These are phyloP conservation scores for Oryza brachyantha DNA, from an alignment of 176 grass and related monocot species.

Conservation along the genomic window DNA sequence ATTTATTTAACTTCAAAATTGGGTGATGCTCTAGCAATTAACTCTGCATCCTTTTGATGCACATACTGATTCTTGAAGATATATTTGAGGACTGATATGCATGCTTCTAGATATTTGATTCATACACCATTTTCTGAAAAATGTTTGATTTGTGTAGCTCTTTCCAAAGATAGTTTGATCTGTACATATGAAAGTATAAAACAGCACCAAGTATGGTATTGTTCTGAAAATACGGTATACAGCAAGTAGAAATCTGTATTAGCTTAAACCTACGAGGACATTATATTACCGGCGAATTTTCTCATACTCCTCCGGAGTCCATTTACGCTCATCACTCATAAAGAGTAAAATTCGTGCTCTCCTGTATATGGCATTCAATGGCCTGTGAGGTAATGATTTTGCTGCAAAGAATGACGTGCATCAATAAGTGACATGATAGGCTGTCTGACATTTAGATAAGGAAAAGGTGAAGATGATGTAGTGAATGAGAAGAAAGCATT, in stretches of 20 bases:
- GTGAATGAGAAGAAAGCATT: not conserved
- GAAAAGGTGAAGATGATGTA: not conserved
- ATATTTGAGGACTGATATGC: not conserved
- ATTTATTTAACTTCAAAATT: slow-evolving; percentile 20
- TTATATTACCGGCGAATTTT: slow-evolving; percentile 43
- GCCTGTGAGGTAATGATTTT: slow-evolving; percentile 62
- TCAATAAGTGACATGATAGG: slow-evolving; percentile 6
- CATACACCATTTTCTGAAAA: not conserved
- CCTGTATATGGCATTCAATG: slow-evolving; percentile 12
- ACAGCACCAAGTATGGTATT: not conserved
- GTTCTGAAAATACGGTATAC: not conserved
- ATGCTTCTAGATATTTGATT: not conserved
- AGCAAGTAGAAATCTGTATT: not conserved
- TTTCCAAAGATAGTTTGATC: not conserved
- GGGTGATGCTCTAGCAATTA: slow-evolving; percentile 3
- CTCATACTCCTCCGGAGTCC: slow-evolving; percentile 64
- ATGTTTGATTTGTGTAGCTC: not conserved
- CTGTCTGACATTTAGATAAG: not conserved
- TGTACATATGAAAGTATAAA: slow-evolving; percentile 15
- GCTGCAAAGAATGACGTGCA: slow-evolving; percentile 34
- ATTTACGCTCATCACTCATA: slow-evolving; percentile 45
- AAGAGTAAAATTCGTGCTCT: slow-evolving; percentile 49
- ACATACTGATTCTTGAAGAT: slow-evolving; percentile 1
- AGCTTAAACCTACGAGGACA: not conserved
- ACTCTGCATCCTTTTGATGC: not conserved